phyloP scores from a whole-genome alignment of 805 yeast genomes.

The Saccharomyces paradoxus region DNA sequence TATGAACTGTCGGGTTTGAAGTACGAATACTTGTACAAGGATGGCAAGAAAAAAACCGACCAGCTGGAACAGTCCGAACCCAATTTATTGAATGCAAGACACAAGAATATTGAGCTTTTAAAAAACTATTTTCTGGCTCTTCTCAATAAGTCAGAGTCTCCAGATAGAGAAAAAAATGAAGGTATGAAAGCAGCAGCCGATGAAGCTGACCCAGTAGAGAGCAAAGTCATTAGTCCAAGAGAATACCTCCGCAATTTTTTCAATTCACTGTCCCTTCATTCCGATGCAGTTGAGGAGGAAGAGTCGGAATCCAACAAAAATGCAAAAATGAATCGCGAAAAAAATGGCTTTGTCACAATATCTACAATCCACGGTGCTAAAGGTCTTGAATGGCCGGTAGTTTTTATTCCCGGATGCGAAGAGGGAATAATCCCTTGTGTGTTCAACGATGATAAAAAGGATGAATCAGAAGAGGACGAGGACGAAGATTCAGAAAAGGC shows the following conservation, averaged over 20 bases:
- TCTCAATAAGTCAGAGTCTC: background rate
- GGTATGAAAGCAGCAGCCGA: background rate
- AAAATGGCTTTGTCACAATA: slow-evolving; percentile 37
- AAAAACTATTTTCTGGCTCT: slow-evolving; percentile 19
- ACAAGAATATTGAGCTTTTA: slow-evolving; percentile 20
- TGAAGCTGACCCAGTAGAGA: slow-evolving; percentile 1
- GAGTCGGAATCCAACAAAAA: slow-evolving; percentile 11
- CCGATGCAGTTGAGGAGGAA: slow-evolving; percentile 9
- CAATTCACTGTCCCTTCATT: slow-evolving; percentile 31
- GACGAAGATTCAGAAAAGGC: slow-evolving; percentile 13
- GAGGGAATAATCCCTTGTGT: slow-evolving; percentile 60
- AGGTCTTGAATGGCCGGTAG: slow-evolving; percentile 94
- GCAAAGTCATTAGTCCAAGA: background rate
- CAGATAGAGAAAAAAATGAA: background rate
- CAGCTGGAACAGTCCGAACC: slow-evolving; percentile 17
- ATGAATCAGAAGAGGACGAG: slow-evolving; percentile 7
- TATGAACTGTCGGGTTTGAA: slow-evolving; percentile 27
- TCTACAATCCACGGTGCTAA: slow-evolving; percentile 90
- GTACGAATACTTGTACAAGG: slow-evolving; percentile 18
- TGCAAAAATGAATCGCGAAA: slow-evolving; percentile 14
- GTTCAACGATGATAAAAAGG: slow-evolving; percentile 29
- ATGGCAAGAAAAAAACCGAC: slow-evolving; percentile 19
- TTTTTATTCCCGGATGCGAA: slow-evolving; percentile 65
- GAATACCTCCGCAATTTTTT: slow-evolving; percentile 29
- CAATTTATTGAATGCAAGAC: slow-evolving; percentile 19